Conservation (phyloP, 768 basidiomycete genomes). For the Mrakia frigida region DNA sequence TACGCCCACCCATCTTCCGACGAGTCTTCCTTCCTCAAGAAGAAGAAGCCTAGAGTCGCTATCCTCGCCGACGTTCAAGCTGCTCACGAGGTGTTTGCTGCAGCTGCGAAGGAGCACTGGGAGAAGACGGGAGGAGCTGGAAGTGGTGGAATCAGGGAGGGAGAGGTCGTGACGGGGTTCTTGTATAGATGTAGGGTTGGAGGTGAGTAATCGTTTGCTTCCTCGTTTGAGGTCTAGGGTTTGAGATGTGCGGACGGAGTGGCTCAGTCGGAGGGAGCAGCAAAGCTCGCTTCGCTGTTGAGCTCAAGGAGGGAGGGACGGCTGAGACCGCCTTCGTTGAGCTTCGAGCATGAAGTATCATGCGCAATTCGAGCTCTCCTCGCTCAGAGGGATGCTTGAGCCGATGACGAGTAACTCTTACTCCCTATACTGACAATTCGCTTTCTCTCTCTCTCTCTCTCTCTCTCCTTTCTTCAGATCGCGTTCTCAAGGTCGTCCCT, state of each 20-base stretch:
- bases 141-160: conserved; percentile 25
- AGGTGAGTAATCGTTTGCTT: conserved; percentile 15
- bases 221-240: neutral
- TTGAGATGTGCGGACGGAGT: neutral
- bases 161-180: conserved; percentile 32
- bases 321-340: too few relatives aligned
- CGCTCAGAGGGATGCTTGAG: too few relatives aligned
- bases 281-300: too few relatives aligned
- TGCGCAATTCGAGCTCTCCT: too few relatives aligned
- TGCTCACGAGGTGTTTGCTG: conserved; percentile 24
- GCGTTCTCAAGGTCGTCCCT: conserved; percentile 31
- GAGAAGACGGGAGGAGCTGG: conserved; percentile 24
- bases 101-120: conserved; percentile 30
- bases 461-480: conserved; percentile 12
- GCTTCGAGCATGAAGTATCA: too few relatives aligned
- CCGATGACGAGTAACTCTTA: too few relatives aligned
- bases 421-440: too few relatives aligned
- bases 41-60: conserved; percentile 21
- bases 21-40: neutral
- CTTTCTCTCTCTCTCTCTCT: neutral
- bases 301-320: too few relatives aligned
- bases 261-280: too few relatives aligned
- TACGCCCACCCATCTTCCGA: neutral
- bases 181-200: conserved; percentile 30
- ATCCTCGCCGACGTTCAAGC: conserved; percentile 33